These are phyloP conservation scores for Platanthera guangdongensis DNA, from an alignment of 106 monocot species.

Conservation along the genomic window DNA sequence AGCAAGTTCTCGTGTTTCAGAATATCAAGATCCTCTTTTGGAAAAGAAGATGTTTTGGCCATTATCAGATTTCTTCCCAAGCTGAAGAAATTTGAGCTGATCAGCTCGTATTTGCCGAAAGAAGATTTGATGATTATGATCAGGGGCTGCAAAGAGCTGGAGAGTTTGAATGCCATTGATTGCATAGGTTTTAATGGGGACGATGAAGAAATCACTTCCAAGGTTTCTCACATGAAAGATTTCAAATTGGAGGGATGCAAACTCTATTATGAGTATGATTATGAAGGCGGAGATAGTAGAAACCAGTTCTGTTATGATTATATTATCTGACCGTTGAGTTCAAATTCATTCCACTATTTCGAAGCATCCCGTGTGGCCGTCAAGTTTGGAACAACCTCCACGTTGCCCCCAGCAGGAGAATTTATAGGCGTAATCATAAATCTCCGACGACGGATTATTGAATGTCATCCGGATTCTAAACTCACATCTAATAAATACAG, in stretches of 20 bases:
- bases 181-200: constrained; percentile 18
- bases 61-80: constrained; percentile 11
- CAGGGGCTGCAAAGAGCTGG: constrained; percentile 13
- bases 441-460: too few species aligned
- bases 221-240: neutral
- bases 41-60: constrained; percentile 7
- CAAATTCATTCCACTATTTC: too few species aligned
- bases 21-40: neutral
- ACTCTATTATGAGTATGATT: constrained; percentile 2
- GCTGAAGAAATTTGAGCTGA: constrained; percentile 14
- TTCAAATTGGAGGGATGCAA: constrained; percentile 13
- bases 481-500: too few species aligned
- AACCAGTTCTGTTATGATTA: neutral
- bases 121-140: constrained; percentile 5
- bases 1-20: neutral
- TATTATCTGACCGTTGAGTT: neutral
- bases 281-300: neutral
- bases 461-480: too few species aligned
- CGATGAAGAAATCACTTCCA: constrained; percentile 6
- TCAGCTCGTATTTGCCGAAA: constrained; percentile 7
- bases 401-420: too few species aligned
- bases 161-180: constrained; percentile 2
- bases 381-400: too few species aligned
- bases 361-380: too few species aligned
- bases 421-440: too few species aligned